A percentile compares a stretch with the other conserved stretches of the same genome.
These are phyloP conservation scores for Parachaetomium inaequale DNA, from an alignment of 495 filamentous ascomycete genomes.

Conservation along the genomic window DNA sequence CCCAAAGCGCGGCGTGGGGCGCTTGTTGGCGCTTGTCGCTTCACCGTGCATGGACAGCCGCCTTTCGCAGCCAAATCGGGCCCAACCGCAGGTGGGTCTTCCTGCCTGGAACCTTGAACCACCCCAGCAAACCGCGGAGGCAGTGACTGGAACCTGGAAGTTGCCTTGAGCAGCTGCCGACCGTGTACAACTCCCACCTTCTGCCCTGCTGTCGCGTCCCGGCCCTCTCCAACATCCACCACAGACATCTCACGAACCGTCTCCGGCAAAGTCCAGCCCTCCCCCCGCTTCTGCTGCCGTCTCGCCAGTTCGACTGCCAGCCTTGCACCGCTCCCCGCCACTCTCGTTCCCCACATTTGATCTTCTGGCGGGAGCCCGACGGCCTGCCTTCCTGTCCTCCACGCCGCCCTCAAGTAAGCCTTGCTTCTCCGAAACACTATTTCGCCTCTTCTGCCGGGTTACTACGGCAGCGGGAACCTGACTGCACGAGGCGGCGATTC, in stretches of 20 bases:
- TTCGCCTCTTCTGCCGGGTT: not conserved
- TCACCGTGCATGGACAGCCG: conserved; percentile 1
- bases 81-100: conserved; percentile 8
- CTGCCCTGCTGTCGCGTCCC: not conserved
- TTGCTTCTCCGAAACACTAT: too few relatives aligned
- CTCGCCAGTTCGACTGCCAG: not conserved
- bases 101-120: conserved; percentile 14
- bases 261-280: not conserved
- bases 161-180: not conserved
- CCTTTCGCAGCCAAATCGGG: not conserved
- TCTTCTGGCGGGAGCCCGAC: conserved; percentile 2
- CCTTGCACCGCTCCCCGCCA: not conserved
- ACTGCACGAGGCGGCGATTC: not conserved
- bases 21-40: conserved; percentile 11
- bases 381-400: not conserved
- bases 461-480: not conserved
- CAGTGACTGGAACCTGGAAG: conserved; percentile 4
- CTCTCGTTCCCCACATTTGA: conserved; percentile 11
- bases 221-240: not conserved
- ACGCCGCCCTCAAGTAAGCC: conserved; percentile 3
- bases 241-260: not conserved
- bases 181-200: not conserved
- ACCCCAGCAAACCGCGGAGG: not conserved
- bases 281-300: not conserved
- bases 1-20: not conserved